These are phyloP conservation scores for Aspergillus diversus DNA, from an alignment of 495 filamentous ascomycete species.

Conservation along the genomic window DNA sequence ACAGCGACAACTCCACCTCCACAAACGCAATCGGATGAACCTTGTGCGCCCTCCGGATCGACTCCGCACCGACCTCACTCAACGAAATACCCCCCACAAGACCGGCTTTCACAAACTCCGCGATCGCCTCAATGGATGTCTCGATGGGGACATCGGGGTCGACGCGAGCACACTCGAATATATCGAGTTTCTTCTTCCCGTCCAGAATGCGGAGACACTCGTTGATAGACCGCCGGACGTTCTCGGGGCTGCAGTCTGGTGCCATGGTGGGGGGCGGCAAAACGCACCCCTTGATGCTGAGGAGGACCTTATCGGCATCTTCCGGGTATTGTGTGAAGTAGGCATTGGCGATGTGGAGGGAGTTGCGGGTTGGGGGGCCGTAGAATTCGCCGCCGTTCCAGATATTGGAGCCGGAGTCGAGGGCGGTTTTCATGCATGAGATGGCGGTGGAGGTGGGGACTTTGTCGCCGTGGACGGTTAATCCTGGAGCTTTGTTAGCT, in stretches of 20 bases:
- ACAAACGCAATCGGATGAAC: constrained; percentile 62
- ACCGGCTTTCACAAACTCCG: constrained; percentile 46
- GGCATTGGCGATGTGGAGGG: constrained; percentile 61
- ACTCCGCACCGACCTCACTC: constrained; percentile 63
- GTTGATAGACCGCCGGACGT: not conserved
- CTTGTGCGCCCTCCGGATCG: constrained; percentile 66
- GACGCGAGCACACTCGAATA: constrained; percentile 70
- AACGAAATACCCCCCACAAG: constrained; percentile 63
- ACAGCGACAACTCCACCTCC: constrained; percentile 72
- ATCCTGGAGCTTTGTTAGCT: not conserved
- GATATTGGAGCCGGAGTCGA: constrained; percentile 60
- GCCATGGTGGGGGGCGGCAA: too few species aligned
- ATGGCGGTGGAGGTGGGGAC: constrained; percentile 60
- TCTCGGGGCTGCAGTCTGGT: constrained; percentile 13
- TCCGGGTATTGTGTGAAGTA: constrained; percentile 72
- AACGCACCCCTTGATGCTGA: constrained; percentile 66
- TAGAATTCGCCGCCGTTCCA: constrained; percentile 40
- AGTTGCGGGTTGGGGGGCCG: constrained; percentile 43
- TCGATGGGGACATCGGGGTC: constrained; percentile 62
- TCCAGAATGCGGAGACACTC: constrained; percentile 53
- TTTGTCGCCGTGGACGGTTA: constrained; percentile 31
- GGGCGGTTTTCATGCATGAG: constrained; percentile 62
- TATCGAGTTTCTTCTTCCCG: constrained; percentile 72
- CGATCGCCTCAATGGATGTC: constrained; percentile 48
- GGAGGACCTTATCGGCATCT: constrained; percentile 65